Evolutionary conservation across 2,329 filamentous ascomycete species (phyloP), one percentile per base, ranked within the genome.

Genomic region (Colletotrichum spaethianum): DNA sequence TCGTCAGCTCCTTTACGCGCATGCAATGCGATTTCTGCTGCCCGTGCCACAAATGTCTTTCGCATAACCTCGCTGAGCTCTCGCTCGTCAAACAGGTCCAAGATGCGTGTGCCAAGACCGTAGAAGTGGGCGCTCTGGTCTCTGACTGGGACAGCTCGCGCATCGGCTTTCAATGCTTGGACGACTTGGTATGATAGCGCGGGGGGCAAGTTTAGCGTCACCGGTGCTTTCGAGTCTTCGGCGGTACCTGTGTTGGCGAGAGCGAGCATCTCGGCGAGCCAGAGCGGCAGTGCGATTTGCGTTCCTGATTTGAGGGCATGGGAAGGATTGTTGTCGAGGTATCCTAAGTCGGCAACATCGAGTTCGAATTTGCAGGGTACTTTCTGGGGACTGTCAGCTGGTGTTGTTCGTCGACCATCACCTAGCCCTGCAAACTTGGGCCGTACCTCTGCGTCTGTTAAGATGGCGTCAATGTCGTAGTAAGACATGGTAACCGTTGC

Each of bases 351-450:
- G 26, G 95, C 93, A 40, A 98, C 92, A 72, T 96, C 93, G 78
- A 98, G 90, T 79, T 98, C 93, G 83, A 98, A 98, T 63, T 93
- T 97, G 85, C 95, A 98, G 50, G 96, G 96, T 40, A 98, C 90
- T 93, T 98, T 98, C 92, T 98, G 76, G 33, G 53, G 11, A 28
- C 12, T n/a, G 31, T 68, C 26, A 55, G 62, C 31, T 4, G 61
- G 61, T 14, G 23, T 63, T 57, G 36, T n/a, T 40, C 36, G 5
- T 26, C 40, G 66, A 14, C 9, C 16, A 59, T 20, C 8, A 0
- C 26, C 16, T 12, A 8, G 40, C 20, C n/a, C 20, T 36, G 60
- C 38, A 38, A 42, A 74, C n/a, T 36, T 23, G 26, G 42, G 16
- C n/a, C 74, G 56, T 86, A 93, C 92, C 85, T 95, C 94, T 61